Evolutionary conservation across 768 basidiomycete species (phyloP).

Genomic region (Mycena sanguinolenta): DNA sequence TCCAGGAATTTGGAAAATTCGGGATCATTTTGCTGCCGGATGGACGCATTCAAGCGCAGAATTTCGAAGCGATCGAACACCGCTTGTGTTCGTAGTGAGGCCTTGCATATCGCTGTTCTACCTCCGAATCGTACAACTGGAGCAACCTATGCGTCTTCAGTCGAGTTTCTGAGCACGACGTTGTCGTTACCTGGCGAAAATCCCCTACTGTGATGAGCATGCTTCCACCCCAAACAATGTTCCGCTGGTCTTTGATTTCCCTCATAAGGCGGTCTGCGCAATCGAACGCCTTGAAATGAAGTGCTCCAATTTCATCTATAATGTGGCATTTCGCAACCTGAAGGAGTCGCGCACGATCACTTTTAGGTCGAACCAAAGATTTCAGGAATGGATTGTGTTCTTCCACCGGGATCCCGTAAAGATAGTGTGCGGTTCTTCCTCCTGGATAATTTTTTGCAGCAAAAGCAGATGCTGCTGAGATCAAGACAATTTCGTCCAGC

Average conservation of each 20-base stretch:
- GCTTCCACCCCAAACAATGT: background rate
- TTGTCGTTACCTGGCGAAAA: background rate
- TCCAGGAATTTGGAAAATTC: background rate
- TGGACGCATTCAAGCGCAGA: background rate
- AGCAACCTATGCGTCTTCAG: background rate
- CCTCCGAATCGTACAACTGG: background rate
- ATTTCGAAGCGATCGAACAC: background rate
- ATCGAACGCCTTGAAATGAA: background rate
- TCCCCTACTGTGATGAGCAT: background rate
- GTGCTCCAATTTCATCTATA: background rate
- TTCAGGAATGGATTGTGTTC: background rate
- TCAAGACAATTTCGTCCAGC: background rate
- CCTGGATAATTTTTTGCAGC: background rate
- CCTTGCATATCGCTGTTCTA: background rate
- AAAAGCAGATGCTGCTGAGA: background rate
- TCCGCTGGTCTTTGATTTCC: background rate
- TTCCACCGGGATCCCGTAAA: background rate
- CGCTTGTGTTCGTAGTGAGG: background rate
- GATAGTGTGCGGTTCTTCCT: background rate
- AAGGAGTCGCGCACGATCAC: background rate
- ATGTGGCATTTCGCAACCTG: background rate
- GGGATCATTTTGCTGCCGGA: background rate
- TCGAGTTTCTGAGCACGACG: no score
- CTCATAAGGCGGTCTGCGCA: background rate
- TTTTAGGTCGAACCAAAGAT: background rate